Evolutionary conservation across 768 basidiomycete genomes (phyloP).

Genomic region (Lactarius trivialis): DNA sequence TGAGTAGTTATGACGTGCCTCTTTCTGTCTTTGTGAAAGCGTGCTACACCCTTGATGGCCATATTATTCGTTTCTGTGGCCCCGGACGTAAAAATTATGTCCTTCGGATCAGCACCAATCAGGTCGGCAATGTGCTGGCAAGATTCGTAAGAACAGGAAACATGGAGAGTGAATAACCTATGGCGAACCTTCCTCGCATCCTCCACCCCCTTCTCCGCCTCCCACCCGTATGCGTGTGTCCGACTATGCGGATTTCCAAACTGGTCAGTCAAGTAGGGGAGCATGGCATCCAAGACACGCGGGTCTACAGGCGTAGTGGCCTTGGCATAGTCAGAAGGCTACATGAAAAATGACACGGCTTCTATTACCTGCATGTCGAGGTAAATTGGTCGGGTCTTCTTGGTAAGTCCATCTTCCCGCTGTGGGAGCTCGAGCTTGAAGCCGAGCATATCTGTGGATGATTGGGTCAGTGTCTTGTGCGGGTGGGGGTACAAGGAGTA

Average conservation of each 20-base stretch:
- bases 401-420: conserved; percentile 49
- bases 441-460: conserved; percentile 72
- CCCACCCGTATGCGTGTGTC: conserved; percentile 99
- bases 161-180: not conserved
- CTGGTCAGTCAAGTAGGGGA: conserved; percentile 91
- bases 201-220: conserved; percentile 92
- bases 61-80: conserved; percentile 98
- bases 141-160: not conserved
- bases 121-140: conserved; percentile 82
- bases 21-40: conserved; percentile 91
- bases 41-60: conserved; percentile 93
- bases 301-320: conserved; percentile 98
- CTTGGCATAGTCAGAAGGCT: conserved; percentile 34
- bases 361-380: conserved; percentile 85
- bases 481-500: not conserved
- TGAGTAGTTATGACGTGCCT: conserved; percentile 91
- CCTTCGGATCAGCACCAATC: conserved; percentile 91
- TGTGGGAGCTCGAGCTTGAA: conserved; percentile 69
- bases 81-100: conserved; percentile 95
- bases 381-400: conserved; percentile 84
- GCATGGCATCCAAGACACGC: conserved; percentile 92
- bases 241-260: conserved; percentile 98
- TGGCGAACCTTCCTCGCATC: conserved; percentile 70
- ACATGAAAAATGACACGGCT: not conserved
- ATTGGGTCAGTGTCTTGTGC: conserved; percentile 7